Percentiles rank a stretch among this genome's conserved stretches.
Evolutionary conservation across 768 basidiomycete species (phyloP).

Genomic region (Russula ochroleuca): DNA sequence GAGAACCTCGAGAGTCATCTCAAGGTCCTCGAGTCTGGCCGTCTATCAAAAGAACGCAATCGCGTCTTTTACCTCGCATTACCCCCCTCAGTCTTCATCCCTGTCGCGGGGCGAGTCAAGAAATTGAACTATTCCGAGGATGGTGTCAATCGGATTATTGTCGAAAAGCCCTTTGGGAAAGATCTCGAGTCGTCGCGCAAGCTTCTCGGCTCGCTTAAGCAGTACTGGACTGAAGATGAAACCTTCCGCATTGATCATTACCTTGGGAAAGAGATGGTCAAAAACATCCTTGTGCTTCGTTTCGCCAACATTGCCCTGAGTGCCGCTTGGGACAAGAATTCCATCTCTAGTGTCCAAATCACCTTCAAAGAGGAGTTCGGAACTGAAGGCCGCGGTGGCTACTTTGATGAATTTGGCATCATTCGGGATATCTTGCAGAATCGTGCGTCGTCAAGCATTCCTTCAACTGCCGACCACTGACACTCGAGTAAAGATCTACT

Average conservation of each 20-base stretch:
- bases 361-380: conserved; percentile 99
- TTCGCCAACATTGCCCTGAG: conserved; percentile 92
- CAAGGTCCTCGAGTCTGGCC: conserved; percentile 68
- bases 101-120: conserved; percentile 79
- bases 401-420: conserved; percentile 99
- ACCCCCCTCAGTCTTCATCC: conserved; percentile 93
- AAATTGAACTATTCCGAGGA: conserved; percentile 68
- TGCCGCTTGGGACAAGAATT: conserved; percentile 93
- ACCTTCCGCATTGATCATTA: conserved; percentile 99
- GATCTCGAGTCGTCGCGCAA: conserved; percentile 80
- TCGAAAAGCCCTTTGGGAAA: conserved; percentile 98
- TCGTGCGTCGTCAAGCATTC: conserved; percentile 54
- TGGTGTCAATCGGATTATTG: conserved; percentile 87
- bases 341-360: conserved; percentile 95
- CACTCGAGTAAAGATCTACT: conserved; percentile 61
- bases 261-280: conserved; percentile 99
- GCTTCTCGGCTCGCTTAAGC: conserved; percentile 73
- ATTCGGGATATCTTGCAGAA: conserved; percentile 98
- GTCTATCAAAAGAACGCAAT: conserved; percentile 59
- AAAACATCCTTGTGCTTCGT: conserved; percentile 92
- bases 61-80: conserved; percentile 97
- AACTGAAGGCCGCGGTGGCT: conserved; percentile 99
- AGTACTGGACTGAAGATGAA: conserved; percentile 93
- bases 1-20: conserved; percentile 70
- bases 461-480: background rate